Evolutionary conservation across 768 basidiomycete species (phyloP), one percentile per base, ranked within the genome.

Genomic region (Tricholoma sp.): DNA sequence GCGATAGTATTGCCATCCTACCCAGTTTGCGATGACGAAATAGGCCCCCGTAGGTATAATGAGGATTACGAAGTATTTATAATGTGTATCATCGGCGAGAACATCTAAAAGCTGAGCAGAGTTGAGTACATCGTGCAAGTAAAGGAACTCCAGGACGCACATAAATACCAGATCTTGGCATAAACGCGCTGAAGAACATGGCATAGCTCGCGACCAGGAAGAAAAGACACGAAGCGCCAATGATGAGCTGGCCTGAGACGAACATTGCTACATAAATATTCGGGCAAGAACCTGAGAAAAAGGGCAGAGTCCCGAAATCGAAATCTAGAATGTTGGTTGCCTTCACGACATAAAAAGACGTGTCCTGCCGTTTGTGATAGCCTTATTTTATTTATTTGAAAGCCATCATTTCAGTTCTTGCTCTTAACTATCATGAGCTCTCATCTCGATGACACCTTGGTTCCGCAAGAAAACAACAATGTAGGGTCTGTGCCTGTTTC

Each of bases 11-110:
- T 98, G 94, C 94, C 94, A 98, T 41, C 95, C 95, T 37, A 96
- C 91, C 96, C 96, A 98, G 65, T 98, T 98, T 41, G 94, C 93
- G 64, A 98, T 98, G 53, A 93, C 89, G 70, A 94, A 96, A 72
- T 92, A 94, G 39, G 88, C 78, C 9, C 80, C 83, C 7, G 86
- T 86, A 11, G 96, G 94, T 45, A 98, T 80, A 44, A 94, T 75
- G 37, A 97, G 72, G 10, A 94, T 71, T 31, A 72, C 64, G 62
- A 96, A 83, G 71, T 96, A 97, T 72, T 94, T 95, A 83, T 96
- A 96, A 67, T 97, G 91, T 20, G 76, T 82, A 73, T 96, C 94
- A 39, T 71, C 63, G 1, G 82, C 84, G 9, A 94, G 73, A 52
- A 71, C 63, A 66, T 88, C 84, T 57, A 93, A 71, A 17, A 84